Evolutionary conservation across 176 grass and related monocot genomes (phyloP), one percentile per base, ranked within the genome.

Genomic region (Luzula sylvatica): DNA sequence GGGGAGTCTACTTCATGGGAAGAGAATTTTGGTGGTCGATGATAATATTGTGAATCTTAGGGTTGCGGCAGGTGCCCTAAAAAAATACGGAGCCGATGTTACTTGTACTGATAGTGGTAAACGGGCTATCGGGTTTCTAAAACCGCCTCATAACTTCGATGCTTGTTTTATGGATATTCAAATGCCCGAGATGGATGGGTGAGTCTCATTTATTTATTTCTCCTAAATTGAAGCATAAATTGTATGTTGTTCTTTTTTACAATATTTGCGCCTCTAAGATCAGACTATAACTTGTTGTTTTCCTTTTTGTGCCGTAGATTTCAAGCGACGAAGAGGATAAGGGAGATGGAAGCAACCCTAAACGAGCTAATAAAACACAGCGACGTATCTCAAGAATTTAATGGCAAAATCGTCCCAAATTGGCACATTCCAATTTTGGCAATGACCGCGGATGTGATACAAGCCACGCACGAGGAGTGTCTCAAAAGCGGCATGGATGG

Each of bases 161-260:
- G 93, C 93, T 72, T 98, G 93, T 77, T 98, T 98, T 66, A 98
- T 98, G 93, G 93, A 98, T 62, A 98, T 98, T 76, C 93, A 98
- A 59, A 98, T 98, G 93, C 93, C 93, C 11, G 93, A 98, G 56
- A 98, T 98, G 78, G 93, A 98, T 66, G 93, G 93, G 93, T 98
- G 55, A 59, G 70, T 55, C 3, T 48, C 52, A 46, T 29, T 53
- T 55, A 50, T 32, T 32, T n/a, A 35, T 35, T 35, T 35, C 30
- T 35, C 30, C 54, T 38, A 16, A 58, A 30, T 58, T 25, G 4
- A 35, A 35, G 30, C 30, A 35, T 35, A 35, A n/a, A 35, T 35
- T 35, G 9, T 35, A n/a, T n/a, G n/a, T 35, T 9, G 9, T 35
- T 35, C 30, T 9, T 35, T 35, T 35, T 7, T 35, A 35, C 9